Conservation (phyloP, 345 rosid species). For the Salix brachista region DNA sequence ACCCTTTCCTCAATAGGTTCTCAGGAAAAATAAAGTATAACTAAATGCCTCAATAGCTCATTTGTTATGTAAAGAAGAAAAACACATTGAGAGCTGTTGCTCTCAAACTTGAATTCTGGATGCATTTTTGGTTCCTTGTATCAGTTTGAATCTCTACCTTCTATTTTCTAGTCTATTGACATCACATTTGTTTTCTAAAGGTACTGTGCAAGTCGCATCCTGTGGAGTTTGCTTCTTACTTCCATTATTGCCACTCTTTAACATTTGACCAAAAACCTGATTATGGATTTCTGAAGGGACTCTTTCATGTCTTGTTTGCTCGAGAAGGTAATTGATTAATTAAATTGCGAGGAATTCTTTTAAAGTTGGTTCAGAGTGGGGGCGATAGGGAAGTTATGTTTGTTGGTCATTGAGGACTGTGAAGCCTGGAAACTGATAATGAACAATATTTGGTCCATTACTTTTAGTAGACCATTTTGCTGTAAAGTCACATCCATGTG, state of each 20-base stretch:
- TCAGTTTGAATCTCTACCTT: not conserved
- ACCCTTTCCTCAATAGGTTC: not conserved
- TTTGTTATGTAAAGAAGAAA: not conserved
- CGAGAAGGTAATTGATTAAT: slow-evolving; percentile 54
- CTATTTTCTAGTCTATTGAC: not conserved
- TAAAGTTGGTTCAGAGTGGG: not conserved
- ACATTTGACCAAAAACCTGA: slow-evolving; percentile 83
- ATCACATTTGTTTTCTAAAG: slow-evolving; percentile 24
- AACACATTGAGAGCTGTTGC: not conserved
- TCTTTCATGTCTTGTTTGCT: slow-evolving; percentile 68
- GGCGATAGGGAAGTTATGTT: not conserved
- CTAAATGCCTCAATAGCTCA: not conserved
- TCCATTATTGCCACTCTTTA: slow-evolving; percentile 80
- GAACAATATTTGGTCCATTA: not conserved
- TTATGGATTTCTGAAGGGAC: slow-evolving; percentile 76
- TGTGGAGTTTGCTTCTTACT: slow-evolving; percentile 85
- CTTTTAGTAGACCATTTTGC: not conserved
- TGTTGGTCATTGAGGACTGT: not conserved
- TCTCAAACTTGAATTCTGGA: not conserved
- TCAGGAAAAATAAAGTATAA: not conserved
- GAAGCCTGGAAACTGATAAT: not conserved
- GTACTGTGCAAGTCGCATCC: slow-evolving; percentile 76
- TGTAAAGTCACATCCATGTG: not conserved
- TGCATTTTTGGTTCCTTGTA: not conserved
- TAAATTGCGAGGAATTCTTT: not conserved